Base-by-base conservation (phyloP, 2,329 filamentous ascomycete genomes). In the Fusarium palustre region DNA sequence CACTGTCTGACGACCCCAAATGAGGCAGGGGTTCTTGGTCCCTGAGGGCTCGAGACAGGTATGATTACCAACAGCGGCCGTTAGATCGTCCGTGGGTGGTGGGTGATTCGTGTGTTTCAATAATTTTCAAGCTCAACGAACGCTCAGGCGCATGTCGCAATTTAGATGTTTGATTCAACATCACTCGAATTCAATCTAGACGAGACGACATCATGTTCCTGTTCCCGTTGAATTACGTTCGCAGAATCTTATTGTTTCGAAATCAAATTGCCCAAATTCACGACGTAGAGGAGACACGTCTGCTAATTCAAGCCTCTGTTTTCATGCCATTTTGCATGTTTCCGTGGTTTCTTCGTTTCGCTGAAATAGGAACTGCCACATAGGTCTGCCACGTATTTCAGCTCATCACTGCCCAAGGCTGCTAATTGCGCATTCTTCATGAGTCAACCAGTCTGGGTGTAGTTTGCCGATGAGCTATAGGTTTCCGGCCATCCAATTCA, bases 11-110 rank as follows among this genome's bases (percentile, higher is more conserved):
- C 59, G 43, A 61, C 64, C 47, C 43, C 36, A 46, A 42, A 28
- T 47, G 56, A 58, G 56, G 61, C 55, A 69, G 66, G 66, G 66
- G 50, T 55, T 59, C 41, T 47, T 59, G 34, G 55, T 63, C 45
- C 41, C 38, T 49, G 55, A 41, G 47, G 20, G 41, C 42, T 62
- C 43, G 24, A 55, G 31, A 42, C 28, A 62, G 47, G 52, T 33
- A 57, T 55, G 52, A 18, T 54, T 53, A 69, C 50, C 41, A 50
- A 56, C 25, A 49, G 60, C 36, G 59, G 46, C 34, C 45, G 50
- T 36, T 49, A 36, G 16, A 34, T 49, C 36, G 53, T 55, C 64
- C 39, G n/a, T 50, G 18, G 54, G 22, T 47, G 15, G 49, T 41
- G 18, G 15, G 49, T 41, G 18, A 68, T 52, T 53, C 48, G 20